Evolutionary conservation across 441 rosid genomes (phyloP), one percentile per base, ranked within the genome.

Genomic region (Isatis lusitanica): DNA sequence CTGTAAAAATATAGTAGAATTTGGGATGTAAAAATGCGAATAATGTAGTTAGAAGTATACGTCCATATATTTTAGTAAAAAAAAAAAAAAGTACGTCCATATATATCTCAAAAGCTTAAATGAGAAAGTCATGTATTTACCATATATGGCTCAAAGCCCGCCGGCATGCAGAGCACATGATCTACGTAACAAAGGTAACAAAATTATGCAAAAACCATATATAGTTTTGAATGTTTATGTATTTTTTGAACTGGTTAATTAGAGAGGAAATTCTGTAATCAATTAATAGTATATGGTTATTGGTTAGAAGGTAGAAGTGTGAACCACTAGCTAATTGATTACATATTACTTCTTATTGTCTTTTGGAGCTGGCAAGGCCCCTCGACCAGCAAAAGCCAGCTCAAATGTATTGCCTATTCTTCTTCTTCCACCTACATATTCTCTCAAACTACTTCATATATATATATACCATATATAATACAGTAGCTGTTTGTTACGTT

Each of bases 281-380:
- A 58, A 58, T 66, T 66, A 39, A 74, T 8, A 58, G 11, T 28
- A 39, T 59, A 74, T 59, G 68, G 78, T 66, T 66, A 74, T 50
- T 59, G 62, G 78, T 74, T 66, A 74, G 73, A 74, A 36, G 44
- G 52, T 66, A 46, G 50, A 58, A 58, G 9, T 17, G 9, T 17
- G 66, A 65, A 36, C 9, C 2, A 44, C 56, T 36, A 36, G 39
- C 36, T 58, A 21, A 52, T n/a, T 40, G 1, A n/a, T 67, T n/a
- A 17, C 53, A 17, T 43, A 38, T 65, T 46, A 57, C 43, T 66
- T 13, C 59, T 43, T 43, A 55, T 30, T 66, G 72, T 58, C 61
- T 66, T 57, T 39, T 38, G 55, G 46, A 59, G 73, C 67, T 74
- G 78, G 67, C 78, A 66, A 66, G 73, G 26, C n/a, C 78, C 77